Base-by-base conservation (phyloP, 2,329 filamentous ascomycete genomes). In the Botrytis fabae region DNA sequence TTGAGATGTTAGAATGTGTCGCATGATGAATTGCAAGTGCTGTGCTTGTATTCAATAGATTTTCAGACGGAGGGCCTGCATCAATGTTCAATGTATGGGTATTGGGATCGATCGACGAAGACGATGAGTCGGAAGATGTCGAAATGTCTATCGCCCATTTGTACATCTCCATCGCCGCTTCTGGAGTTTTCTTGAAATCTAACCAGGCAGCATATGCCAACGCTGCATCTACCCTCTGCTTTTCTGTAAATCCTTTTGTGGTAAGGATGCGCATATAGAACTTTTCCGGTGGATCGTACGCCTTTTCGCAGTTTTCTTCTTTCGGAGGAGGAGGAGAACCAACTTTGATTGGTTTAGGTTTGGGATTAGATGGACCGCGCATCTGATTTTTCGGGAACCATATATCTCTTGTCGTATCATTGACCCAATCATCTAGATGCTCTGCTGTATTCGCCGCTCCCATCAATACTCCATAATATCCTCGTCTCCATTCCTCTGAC, bases 381-480 rank as follows among this genome's bases (percentile, higher is more conserved):
- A 98, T 89, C 75, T 92, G 90, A 63, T 93, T 90, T 9, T 88
- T 87, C 0, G 93, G 90, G 76, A 93, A 95, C 44, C 92, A 87
- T 40, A 92, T 83, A 60, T 87, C 86, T 75, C 90, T 86, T 14
- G 87, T 91, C 48, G 54, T 89, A 81, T 97, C 94, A 61, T 87
- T 85, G 25, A 97, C 85, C 87, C 91, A 94, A 65, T 92, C 92
- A 76, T 97, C 93, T 38, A 97, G 84, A 77, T 95, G 89, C 82
- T 98, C 95, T 7, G 94, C 90, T 0, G 91, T 89, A 76, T 89
- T 89, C 0, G 92, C 95, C 74, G 89, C 89, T 18, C 91, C 87
- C 89, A 98, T 93, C 64, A 98, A 83, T 4, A 91, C 87, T 79
- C 97, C 90, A 79, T 92, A 94, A 82, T 98, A 98, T 1, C 94